These are phyloP conservation scores for Cylindrotheca fusiformis DNA, from an alignment of 108 stramenopile species.

Conservation along the genomic window DNA sequence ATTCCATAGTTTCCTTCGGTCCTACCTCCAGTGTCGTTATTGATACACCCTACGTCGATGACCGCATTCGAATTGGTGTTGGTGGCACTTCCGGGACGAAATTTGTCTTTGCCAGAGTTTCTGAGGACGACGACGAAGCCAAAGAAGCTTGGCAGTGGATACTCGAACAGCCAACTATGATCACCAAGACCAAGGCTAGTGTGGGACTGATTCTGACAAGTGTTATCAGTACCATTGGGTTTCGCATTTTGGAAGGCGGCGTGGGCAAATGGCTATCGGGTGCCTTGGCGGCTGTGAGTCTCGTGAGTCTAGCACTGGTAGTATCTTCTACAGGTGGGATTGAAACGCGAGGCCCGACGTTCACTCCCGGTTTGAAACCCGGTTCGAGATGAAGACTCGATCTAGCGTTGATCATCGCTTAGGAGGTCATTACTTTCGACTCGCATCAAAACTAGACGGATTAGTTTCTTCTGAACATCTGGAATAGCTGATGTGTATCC, in stretches of 20 bases:
- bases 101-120: slow-evolving; percentile 57
- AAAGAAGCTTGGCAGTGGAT: slow-evolving; percentile 31
- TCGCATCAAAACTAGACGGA: no score
- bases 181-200: slow-evolving; percentile 8
- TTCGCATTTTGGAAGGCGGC: not conserved
- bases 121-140: slow-evolving; percentile 29
- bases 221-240: not conserved
- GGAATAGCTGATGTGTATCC: no score
- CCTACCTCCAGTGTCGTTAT: slow-evolving; percentile 63
- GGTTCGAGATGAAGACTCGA: no score
- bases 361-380: slow-evolving; percentile 2
- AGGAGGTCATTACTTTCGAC: no score
- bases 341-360: slow-evolving; percentile 17
- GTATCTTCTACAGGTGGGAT: slow-evolving; percentile 16
- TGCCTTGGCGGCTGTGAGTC: not conserved
- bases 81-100: slow-evolving; percentile 71
- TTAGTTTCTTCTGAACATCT: no score
- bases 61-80: slow-evolving; percentile 51
- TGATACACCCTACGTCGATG: slow-evolving; percentile 64
- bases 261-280: not conserved
- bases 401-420: no score
- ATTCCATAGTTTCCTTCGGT: slow-evolving; percentile 40
- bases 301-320: not conserved
- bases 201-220: not conserved
- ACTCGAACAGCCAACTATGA: slow-evolving; percentile 2